Conservation (phyloP, 1,284 basidiomycete genomes). For the Xanthoconium separans region DNA sequence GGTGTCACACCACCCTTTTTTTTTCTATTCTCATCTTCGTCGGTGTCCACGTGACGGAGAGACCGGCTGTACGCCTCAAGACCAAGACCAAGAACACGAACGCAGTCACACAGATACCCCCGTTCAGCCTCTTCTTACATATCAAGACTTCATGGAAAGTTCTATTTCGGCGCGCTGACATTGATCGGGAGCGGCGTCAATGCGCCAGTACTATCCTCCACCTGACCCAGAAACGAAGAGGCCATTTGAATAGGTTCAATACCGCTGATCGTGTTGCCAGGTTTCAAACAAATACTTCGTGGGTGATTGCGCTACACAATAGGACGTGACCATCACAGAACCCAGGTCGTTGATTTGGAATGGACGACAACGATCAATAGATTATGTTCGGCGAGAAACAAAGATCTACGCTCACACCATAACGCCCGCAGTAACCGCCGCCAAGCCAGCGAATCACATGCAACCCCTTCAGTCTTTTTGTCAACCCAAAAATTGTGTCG, state of each 20-base stretch:
- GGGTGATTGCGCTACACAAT: not conserved
- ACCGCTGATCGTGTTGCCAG: conserved; percentile 2
- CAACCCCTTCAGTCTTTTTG: not conserved
- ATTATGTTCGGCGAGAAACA: not conserved
- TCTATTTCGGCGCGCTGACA: conserved; percentile 5
- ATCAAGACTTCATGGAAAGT: not conserved
- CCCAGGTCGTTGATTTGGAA: not conserved
- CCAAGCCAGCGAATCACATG: not conserved
- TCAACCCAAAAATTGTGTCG: not conserved
- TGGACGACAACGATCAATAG: conserved; percentile 5
- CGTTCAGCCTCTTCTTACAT: conserved; percentile 7
- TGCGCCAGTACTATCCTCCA: not conserved
- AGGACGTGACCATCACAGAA: conserved; percentile 1
- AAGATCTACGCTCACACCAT: not conserved
- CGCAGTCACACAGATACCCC: not conserved
- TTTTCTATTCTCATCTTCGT: not conserved
- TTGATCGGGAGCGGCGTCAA: conserved; percentile 9
- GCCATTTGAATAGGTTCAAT: not conserved
- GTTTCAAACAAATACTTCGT: conserved; percentile 4
- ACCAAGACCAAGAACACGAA: not conserved
- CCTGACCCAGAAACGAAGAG: not conserved
- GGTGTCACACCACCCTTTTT: not conserved
- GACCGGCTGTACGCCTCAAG: conserved; percentile 1
- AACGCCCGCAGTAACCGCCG: not conserved
- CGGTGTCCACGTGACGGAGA: not conserved